phyloP scores from a whole-genome alignment of 345 rosid genomes.

The Anacardium occidentale region DNA sequence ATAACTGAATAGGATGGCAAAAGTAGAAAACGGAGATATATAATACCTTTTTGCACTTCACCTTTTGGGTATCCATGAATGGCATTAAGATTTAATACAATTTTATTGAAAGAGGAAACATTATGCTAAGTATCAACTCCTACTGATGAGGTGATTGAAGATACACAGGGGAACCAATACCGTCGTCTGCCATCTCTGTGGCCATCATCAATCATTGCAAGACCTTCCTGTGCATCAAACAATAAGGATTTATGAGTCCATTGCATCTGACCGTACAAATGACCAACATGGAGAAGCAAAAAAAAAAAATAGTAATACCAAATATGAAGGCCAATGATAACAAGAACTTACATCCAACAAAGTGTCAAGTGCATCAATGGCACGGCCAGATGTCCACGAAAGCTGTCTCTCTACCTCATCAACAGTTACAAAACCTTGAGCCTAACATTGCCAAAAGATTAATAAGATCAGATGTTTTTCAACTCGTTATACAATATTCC shows the following conservation, averaged over 20 bases:
- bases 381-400: constrained; percentile 86
- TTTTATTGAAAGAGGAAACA: background rate
- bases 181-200: constrained; percentile 64
- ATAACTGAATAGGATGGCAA: background rate
- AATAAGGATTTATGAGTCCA: constrained; percentile 28
- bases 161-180: constrained; percentile 88
- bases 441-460: constrained; percentile 38
- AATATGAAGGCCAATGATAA: background rate
- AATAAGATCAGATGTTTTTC: background rate
- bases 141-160: constrained; percentile 50
- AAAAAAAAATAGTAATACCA: background rate
- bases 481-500: constrained; percentile 1
- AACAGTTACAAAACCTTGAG: constrained; percentile 83
- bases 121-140: constrained; percentile 36
- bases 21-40: background rate
- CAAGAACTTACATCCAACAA: constrained; percentile 57
- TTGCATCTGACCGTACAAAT: background rate
- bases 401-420: constrained; percentile 72
- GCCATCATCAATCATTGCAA: constrained; percentile 84
- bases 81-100: background rate
- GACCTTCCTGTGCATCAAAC: constrained; percentile 63
- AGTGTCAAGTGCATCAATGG: constrained; percentile 71
- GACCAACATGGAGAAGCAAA: background rate
- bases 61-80: background rate
- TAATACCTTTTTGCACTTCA: background rate